These are phyloP conservation scores for Ambrosiella cleistominuta DNA, from an alignment of 2,329 filamentous ascomycete species.

Conservation along the genomic window DNA sequence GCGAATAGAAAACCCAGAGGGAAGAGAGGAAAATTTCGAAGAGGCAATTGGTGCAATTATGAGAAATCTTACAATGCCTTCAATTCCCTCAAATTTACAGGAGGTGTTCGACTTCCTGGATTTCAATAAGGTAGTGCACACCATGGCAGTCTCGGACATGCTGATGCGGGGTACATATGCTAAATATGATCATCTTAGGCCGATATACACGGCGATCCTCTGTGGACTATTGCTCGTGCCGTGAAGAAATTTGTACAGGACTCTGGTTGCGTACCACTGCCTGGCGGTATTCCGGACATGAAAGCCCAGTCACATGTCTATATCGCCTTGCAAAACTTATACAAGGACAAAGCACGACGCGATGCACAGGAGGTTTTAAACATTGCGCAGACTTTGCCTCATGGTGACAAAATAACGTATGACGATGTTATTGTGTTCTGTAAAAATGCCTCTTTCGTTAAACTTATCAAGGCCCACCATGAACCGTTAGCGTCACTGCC, in stretches of 20 bases:
- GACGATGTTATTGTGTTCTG: constrained; percentile 81
- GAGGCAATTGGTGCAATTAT: constrained; percentile 78
- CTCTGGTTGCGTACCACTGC: constrained; percentile 60
- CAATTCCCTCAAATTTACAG: constrained; percentile 49
- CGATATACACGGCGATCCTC: constrained; percentile 21
- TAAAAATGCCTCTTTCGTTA: constrained; percentile 87
- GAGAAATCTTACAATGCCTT: constrained; percentile 59
- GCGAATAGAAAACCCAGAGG: constrained; percentile 58
- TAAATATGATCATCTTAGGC: background rate
- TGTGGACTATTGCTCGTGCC: constrained; percentile 80
- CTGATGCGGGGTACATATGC: background rate
- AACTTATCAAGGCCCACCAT: constrained; percentile 48
- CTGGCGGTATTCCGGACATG: constrained; percentile 88
- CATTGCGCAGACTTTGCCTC: constrained; percentile 36
- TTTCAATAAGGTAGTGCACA: constrained; percentile 3
- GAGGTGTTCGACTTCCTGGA: constrained; percentile 45
- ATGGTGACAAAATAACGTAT: constrained; percentile 39
- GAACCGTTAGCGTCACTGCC: background rate
- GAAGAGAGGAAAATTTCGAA: constrained; percentile 91
- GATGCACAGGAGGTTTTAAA: constrained; percentile 61
- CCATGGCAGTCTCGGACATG: background rate
- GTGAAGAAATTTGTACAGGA: constrained; percentile 59
- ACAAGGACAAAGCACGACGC: constrained; percentile 69
- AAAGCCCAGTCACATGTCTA: constrained; percentile 86
- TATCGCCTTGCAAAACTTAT: constrained; percentile 77